These are phyloP conservation scores for Candida xyloterini DNA, from an alignment of 805 yeast genomes.

Conservation along the genomic window DNA sequence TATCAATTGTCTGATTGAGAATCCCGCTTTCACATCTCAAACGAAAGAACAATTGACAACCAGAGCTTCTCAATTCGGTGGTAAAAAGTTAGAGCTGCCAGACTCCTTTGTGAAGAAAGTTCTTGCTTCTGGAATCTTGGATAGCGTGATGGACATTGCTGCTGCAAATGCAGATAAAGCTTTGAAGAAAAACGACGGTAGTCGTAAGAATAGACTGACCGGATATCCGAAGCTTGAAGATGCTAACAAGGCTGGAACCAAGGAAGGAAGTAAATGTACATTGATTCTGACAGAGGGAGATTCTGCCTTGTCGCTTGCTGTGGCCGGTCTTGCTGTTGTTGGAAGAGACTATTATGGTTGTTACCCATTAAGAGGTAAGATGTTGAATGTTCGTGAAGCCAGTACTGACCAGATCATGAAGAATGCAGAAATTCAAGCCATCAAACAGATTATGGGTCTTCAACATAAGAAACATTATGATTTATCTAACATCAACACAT, in stretches of 20 bases:
- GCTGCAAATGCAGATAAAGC: slow-evolving; percentile 85
- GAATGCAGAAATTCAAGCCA: slow-evolving; percentile 91
- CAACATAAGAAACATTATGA: slow-evolving; percentile 84
- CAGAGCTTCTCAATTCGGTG: slow-evolving; percentile 83
- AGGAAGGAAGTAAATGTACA: slow-evolving; percentile 88
- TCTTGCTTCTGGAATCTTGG: slow-evolving; percentile 67
- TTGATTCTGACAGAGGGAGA: slow-evolving; percentile 95
- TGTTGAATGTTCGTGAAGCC: slow-evolving; percentile 94
- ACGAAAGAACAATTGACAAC: slow-evolving; percentile 96
- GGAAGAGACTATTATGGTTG: slow-evolving; percentile 96
- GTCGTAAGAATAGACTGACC: slow-evolving; percentile 78
- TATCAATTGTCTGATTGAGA: slow-evolving; percentile 87
- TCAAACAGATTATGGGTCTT: slow-evolving; percentile 91
- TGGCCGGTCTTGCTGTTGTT: slow-evolving; percentile 88
- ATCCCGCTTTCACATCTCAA: slow-evolving; percentile 96
- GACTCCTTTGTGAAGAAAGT: slow-evolving; percentile 73
- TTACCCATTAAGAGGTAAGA: slow-evolving; percentile 92
- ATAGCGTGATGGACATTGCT: slow-evolving; percentile 78
- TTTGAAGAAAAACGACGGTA: slow-evolving; percentile 84
- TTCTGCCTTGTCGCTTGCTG: slow-evolving; percentile 90
- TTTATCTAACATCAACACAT: slow-evolving; percentile 56
- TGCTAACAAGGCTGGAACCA: slow-evolving; percentile 95
- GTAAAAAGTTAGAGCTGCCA: slow-evolving; percentile 67
- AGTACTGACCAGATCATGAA: slow-evolving; percentile 92
- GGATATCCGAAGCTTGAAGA: slow-evolving; percentile 89